phyloP scores from a whole-genome alignment of 495 filamentous ascomycete genomes.

The Talaromyces thailandensis region DNA sequence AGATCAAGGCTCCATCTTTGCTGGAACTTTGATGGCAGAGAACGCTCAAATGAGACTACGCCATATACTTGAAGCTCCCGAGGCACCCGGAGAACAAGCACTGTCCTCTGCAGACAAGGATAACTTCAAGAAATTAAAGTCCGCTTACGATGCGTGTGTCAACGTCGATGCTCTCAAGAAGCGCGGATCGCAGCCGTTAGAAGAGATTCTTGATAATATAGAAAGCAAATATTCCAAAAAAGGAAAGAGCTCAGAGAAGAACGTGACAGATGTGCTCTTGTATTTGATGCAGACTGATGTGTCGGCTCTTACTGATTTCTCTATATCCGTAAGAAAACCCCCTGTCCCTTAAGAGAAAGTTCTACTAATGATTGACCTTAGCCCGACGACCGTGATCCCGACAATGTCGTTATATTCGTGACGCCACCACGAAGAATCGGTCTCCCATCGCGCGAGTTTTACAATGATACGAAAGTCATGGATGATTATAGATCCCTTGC shows the following conservation, averaged over 20 bases:
- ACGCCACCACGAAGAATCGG: slow-evolving; percentile 44
- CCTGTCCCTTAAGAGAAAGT: not conserved
- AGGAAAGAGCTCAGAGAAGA: slow-evolving; percentile 22
- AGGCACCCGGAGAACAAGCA: slow-evolving; percentile 32
- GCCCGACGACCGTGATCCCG: slow-evolving; percentile 57
- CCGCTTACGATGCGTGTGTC: slow-evolving; percentile 56
- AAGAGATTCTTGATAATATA: slow-evolving; percentile 41
- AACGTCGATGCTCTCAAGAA: slow-evolving; percentile 45
- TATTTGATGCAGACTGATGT: slow-evolving; percentile 46
- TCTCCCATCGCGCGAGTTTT: slow-evolving; percentile 57
- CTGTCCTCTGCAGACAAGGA: slow-evolving; percentile 37
- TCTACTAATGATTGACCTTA: slow-evolving; percentile 11
- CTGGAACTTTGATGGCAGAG: slow-evolving; percentile 50
- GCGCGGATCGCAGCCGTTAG: slow-evolving; percentile 43
- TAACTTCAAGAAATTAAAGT: slow-evolving; percentile 59
- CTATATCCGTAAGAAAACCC: slow-evolving; percentile 35
- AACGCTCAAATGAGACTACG: slow-evolving; percentile 49
- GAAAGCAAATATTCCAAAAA: slow-evolving; percentile 40
- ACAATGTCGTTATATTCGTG: slow-evolving; percentile 49
- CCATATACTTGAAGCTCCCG: slow-evolving; percentile 53
- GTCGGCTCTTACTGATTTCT: slow-evolving; percentile 34
- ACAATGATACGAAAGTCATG: slow-evolving; percentile 46
- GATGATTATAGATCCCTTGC: slow-evolving; percentile 42
- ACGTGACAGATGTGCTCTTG: slow-evolving; percentile 42
- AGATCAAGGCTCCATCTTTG: slow-evolving; percentile 53